phyloP scores from a whole-genome alignment of 768 basidiomycete species.

The Rhodocollybia butyracea region DNA sequence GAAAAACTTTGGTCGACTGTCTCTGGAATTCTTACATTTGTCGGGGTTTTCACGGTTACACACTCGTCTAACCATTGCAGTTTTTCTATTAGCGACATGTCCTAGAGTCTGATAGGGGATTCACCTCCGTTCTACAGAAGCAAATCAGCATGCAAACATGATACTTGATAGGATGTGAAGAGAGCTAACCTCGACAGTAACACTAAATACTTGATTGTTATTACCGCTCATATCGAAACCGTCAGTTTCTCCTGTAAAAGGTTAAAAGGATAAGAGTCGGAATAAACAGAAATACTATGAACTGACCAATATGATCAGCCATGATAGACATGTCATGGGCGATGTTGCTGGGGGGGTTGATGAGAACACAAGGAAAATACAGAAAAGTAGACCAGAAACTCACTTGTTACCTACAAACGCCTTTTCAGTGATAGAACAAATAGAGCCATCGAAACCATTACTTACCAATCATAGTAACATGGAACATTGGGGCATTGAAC shows the following conservation, averaged over 20 bases:
- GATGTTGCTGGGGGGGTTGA: conserved; percentile 11
- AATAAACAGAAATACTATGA: not conserved
- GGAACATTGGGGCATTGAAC: conserved; percentile 20
- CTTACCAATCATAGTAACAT: conserved; percentile 22
- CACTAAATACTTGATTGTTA: conserved; percentile 27
- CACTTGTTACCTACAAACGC: conserved; percentile 7
- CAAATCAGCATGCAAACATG: too few species aligned
- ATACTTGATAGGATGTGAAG: not conserved
- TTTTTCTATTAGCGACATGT: too few species aligned
- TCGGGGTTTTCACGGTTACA: conserved; percentile 30
- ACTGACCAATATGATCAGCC: conserved; percentile 17
- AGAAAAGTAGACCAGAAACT: not conserved
- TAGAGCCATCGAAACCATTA: not conserved
- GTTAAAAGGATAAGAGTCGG: not conserved
- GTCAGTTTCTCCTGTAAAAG: conserved; percentile 15
- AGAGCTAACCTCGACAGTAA: conserved; percentile 23
- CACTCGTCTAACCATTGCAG: too few species aligned
- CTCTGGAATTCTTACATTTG: conserved; percentile 5
- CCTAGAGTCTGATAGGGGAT: not conserved
- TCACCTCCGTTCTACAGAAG: conserved; percentile 2
- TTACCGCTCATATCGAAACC: conserved; percentile 26
- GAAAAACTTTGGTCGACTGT: not conserved
- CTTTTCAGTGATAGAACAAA: too few species aligned
- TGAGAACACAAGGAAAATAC: too few species aligned
- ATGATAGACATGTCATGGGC: conserved; percentile 22